A percentile compares a stretch with the other conserved stretches of the same genome.
These are phyloP conservation scores for Eucalyptus sp. DNA, from an alignment of 345 rosid species.

Conservation along the genomic window DNA sequence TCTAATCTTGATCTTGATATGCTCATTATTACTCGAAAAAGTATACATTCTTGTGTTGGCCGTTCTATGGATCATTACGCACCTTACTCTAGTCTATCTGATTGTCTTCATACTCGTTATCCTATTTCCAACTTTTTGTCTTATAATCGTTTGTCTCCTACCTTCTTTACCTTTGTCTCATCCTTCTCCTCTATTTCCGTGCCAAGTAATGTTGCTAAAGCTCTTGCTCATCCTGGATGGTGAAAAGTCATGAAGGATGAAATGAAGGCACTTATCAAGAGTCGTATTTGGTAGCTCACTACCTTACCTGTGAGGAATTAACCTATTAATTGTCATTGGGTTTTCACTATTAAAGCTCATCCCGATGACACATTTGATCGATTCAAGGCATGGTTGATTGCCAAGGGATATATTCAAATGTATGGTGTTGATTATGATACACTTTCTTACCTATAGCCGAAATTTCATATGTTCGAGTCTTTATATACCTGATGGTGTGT, in stretches of 20 bases:
- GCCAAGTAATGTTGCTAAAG: background rate
- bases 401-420: background rate
- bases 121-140: background rate
- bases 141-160: background rate
- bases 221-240: background rate
- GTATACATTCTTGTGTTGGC: no score
- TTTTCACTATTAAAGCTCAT: background rate
- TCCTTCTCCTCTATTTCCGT: background rate
- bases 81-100: accelerated
- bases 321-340: background rate
- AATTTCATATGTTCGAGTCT: background rate
- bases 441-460: background rate
- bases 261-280: background rate
- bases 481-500: background rate
- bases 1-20: background rate
- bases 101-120: background rate
- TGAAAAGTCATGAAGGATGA: background rate
- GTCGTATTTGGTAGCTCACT: background rate
- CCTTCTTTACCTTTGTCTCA: background rate
- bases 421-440: background rate
- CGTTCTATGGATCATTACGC: background rate
- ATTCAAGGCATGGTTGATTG: background rate
- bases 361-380: background rate
- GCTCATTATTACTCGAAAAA: background rate
- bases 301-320: background rate